A percentile compares a stretch with the other conserved stretches of the same genome.
phyloP scores from a whole-genome alignment of 805 yeast species.

The Ogataea pignaliae region DNA sequence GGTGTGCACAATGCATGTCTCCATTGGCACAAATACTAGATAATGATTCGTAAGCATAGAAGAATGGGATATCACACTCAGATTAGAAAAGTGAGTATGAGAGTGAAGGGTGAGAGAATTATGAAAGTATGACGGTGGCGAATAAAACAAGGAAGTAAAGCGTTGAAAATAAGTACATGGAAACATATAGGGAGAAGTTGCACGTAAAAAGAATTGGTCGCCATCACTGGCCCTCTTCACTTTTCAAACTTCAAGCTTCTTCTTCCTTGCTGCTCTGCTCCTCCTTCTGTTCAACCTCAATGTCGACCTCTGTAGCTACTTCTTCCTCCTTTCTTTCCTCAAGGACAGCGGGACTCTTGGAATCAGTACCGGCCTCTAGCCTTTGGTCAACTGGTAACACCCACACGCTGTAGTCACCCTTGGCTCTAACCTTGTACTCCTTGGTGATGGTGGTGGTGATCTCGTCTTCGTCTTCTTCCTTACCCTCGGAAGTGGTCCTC shows the following conservation, averaged over 20 bases:
- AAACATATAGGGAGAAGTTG: too few species aligned
- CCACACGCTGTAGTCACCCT: constrained; percentile 60
- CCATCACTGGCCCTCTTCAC: too few species aligned
- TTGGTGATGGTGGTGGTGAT: constrained; percentile 43
- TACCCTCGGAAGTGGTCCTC: constrained; percentile 32
- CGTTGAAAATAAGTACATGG: too few species aligned
- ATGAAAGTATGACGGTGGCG: too few species aligned
- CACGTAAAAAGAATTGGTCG: too few species aligned
- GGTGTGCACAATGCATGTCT: too few species aligned
- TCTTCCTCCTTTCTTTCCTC: background rate
- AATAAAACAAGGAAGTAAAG: too few species aligned
- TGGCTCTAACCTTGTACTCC: constrained; percentile 51
- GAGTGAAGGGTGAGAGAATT: too few species aligned
- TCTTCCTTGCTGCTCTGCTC: constrained; percentile 8
- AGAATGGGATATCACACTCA: too few species aligned
- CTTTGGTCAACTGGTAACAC: constrained; percentile 54
- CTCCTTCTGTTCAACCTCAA: constrained; percentile 3
- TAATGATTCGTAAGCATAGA: too few species aligned
- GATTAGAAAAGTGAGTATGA: too few species aligned
- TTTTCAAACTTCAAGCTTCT: background rate
- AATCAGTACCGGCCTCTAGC: constrained; percentile 40
- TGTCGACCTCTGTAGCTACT: background rate
- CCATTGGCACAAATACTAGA: too few species aligned
- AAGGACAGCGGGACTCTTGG: constrained; percentile 11
- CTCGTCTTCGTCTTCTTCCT: constrained; percentile 25